phyloP scores from a whole-genome alignment of 129 eudicot species.

The Smallanthus sonchifolius region DNA sequence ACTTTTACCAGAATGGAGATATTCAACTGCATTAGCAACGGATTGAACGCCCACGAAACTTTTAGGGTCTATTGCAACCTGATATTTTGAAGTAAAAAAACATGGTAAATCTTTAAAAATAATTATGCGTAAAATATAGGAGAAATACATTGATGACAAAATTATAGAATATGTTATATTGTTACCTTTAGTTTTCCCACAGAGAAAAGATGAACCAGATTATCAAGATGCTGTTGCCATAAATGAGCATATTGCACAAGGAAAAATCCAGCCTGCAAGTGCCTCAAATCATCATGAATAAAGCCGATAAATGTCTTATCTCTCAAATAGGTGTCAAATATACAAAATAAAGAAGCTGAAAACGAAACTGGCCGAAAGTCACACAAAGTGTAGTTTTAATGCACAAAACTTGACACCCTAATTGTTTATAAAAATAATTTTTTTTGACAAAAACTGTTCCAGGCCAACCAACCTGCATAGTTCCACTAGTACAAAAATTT shows the following conservation, averaged over 20 bases:
- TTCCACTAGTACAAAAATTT: not conserved
- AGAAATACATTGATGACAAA: not conserved
- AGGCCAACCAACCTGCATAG: not conserved
- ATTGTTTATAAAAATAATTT: not conserved
- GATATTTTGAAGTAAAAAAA: not conserved
- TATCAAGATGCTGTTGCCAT: slow-evolving; percentile 89
- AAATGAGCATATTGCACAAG: slow-evolving; percentile 72
- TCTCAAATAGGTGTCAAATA: not conserved
- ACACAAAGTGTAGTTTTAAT: not conserved
- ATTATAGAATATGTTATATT: not conserved
- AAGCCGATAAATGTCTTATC: not conserved
- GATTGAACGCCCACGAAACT: slow-evolving; percentile 65
- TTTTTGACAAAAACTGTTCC: not conserved
- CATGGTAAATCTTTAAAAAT: not conserved
- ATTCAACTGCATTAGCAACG: slow-evolving; percentile 89
- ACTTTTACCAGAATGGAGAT: slow-evolving; percentile 95
- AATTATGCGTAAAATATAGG: not conserved
- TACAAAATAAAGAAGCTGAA: not conserved
- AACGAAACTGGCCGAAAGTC: not conserved
- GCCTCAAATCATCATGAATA: slow-evolving; percentile 10
- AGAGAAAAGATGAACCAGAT: slow-evolving; percentile 56
- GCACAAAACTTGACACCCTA: not conserved
- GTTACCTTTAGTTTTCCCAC: slow-evolving; percentile 71
- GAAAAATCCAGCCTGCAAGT: slow-evolving; percentile 84
- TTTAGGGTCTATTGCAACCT: slow-evolving; percentile 80